Conservation (phyloP, 345 rosid species). For the Citrus mangshanensis region DNA sequence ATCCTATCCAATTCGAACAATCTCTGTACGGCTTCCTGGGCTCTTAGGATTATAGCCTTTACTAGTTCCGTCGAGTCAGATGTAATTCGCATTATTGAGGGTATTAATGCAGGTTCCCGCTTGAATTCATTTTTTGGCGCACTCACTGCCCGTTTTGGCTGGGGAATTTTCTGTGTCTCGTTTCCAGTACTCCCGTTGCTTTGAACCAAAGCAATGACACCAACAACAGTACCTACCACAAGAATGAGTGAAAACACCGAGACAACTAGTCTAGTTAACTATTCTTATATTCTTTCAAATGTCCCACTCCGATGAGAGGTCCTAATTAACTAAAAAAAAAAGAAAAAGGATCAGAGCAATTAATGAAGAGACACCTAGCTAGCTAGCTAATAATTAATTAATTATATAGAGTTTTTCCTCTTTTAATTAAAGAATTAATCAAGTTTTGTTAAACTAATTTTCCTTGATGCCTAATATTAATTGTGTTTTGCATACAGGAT, state of each 20-base stretch:
- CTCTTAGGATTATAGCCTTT: conserved; percentile 38
- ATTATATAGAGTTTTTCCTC: no score
- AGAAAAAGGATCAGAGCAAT: no score
- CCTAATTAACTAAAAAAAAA: no score
- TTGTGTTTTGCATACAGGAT: no score
- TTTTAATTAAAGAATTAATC: no score
- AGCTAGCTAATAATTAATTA: no score
- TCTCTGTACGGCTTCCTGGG: conserved; percentile 17
- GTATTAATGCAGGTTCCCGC: conserved; percentile 43
- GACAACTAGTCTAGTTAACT: conserved; percentile 25
- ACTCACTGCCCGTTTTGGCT: conserved; percentile 36
- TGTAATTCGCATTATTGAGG: conserved; percentile 33
- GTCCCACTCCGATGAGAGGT: no score
- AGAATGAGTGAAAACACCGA: conserved; percentile 44
- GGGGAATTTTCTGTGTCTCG: conserved; percentile 12
- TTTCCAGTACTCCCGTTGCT: background rate
- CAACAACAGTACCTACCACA: conserved; percentile 39
- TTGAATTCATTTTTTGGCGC: conserved; percentile 34
- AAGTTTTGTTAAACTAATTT: no score
- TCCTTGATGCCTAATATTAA: no score
- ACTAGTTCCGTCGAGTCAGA: conserved; percentile 42
- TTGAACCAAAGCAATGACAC: conserved; percentile 27
- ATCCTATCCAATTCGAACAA: conserved; percentile 24
- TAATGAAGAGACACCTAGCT: no score
- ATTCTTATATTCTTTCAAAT: background rate